Evolutionary conservation across 768 basidiomycete genomes (phyloP).

Genomic region (Tremella mesenterica): DNA sequence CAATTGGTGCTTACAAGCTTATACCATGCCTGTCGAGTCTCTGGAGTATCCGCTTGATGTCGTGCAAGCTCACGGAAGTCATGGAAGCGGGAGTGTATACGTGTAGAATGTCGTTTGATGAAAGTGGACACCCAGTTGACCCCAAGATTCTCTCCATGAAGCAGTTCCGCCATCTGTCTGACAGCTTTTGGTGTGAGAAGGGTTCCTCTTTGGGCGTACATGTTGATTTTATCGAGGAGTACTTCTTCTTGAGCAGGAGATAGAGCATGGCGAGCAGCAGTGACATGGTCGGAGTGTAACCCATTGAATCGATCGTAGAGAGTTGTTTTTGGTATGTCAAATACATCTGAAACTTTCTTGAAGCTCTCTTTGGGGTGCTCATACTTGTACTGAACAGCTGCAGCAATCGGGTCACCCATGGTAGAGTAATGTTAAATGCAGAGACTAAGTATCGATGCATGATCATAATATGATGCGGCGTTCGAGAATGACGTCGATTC

Average conservation of each 20-base stretch:
- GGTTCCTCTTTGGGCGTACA: conserved; percentile 8
- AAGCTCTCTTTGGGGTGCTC: too few relatives aligned
- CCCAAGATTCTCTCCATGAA: not conserved
- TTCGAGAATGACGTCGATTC: too few relatives aligned
- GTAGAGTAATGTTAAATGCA: too few relatives aligned
- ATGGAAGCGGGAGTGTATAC: not conserved
- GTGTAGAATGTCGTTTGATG: conserved; percentile 3
- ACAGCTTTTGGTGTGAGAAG: conserved; percentile 6
- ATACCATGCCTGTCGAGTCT: conserved; percentile 4
- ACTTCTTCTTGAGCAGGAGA: conserved; percentile 2
- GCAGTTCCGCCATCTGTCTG: conserved; percentile 1
- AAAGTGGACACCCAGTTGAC: conserved; percentile 7
- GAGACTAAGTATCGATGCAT: too few relatives aligned
- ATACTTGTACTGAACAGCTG: too few relatives aligned
- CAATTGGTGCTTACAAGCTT: conserved; percentile 3
- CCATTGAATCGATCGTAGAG: too few relatives aligned
- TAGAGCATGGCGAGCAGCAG: too few relatives aligned
- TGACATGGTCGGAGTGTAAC: too few relatives aligned
- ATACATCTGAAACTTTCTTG: too few relatives aligned
- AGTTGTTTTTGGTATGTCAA: too few relatives aligned
- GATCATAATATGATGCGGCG: too few relatives aligned
- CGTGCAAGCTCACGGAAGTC: conserved; percentile 3
- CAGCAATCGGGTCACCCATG: too few relatives aligned
- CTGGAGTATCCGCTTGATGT: conserved; percentile 6
- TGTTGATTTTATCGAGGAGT: conserved; percentile 3